Evolutionary conservation across 2,329 filamentous ascomycete species (phyloP).

Genomic region (Calonectria crousiana): DNA sequence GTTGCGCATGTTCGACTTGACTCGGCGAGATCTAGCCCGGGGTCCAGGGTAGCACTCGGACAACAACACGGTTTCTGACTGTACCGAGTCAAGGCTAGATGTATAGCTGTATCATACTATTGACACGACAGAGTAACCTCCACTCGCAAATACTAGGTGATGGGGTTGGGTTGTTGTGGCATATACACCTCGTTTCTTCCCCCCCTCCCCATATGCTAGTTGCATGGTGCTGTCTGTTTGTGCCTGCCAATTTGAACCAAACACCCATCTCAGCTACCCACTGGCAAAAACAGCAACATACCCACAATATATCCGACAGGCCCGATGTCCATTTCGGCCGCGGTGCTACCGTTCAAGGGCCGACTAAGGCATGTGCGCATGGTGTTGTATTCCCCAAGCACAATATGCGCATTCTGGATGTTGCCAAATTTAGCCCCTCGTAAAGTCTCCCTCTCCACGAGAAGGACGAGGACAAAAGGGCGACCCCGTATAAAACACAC

Average conservation of each 20-base stretch:
- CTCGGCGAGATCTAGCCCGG: not conserved
- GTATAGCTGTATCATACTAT: not conserved
- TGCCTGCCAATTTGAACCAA: not conserved
- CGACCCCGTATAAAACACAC: not conserved
- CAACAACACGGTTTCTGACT: not conserved
- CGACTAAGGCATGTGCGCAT: not conserved
- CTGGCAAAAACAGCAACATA: not conserved
- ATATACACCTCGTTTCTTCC: not conserved
- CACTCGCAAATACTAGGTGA: not conserved
- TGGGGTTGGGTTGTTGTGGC: not conserved
- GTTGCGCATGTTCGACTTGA: not conserved
- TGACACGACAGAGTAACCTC: not conserved
- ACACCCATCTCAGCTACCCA: not conserved
- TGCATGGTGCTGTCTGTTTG: not conserved
- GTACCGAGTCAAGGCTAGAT: not conserved
- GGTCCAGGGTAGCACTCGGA: not conserved
- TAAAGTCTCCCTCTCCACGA: not conserved
- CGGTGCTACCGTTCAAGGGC: not conserved
- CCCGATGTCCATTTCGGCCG: not conserved
- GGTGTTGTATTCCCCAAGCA: not conserved
- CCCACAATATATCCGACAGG: not conserved
- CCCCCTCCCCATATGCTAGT: not conserved
- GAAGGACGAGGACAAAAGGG: not conserved
- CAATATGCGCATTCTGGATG: not conserved
- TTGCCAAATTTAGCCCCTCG: not conserved